phyloP scores from a whole-genome alignment of 164 flowering plant genomes.

The Tetrastigma voinierianum region DNA sequence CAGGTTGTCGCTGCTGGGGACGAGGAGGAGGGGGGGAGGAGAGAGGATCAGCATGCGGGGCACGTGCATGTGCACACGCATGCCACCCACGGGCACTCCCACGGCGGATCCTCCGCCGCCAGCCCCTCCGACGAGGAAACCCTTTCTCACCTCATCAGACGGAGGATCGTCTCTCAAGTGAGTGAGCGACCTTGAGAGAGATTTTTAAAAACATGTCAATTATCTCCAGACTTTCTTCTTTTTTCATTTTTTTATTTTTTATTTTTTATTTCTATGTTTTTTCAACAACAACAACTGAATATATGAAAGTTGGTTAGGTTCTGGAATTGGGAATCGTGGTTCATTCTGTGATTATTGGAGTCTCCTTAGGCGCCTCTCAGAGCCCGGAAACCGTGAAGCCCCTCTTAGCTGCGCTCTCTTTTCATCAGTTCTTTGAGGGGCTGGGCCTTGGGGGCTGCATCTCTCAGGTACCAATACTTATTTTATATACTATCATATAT shows the following conservation, averaged over 20 bases:
- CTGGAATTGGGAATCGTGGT: slow-evolving; percentile 57
- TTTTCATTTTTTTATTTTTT: background rate
- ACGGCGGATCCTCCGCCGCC: slow-evolving; percentile 41
- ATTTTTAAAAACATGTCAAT: no score
- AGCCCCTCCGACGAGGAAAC: background rate
- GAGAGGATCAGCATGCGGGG: slow-evolving; percentile 21
- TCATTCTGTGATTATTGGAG: slow-evolving; percentile 56
- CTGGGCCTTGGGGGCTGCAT: slow-evolving; percentile 67
- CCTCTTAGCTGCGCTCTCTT: slow-evolving; percentile 47
- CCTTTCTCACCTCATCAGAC: slow-evolving; percentile 24
- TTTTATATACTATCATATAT: background rate
- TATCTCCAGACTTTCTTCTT: no score
- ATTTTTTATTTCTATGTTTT: background rate
- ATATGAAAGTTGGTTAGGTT: slow-evolving; percentile 23
- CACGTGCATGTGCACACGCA: slow-evolving; percentile 49
- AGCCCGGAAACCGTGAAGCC: slow-evolving; percentile 40
- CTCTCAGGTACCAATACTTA: slow-evolving; percentile 40
- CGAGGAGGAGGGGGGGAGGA: slow-evolving; percentile 16
- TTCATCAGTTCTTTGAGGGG: slow-evolving; percentile 65
- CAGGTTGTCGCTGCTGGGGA: slow-evolving; percentile 2
- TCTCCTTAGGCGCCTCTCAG: slow-evolving; percentile 46
- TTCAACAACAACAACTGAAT: background rate
- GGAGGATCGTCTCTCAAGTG: slow-evolving; percentile 49
- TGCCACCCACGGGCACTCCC: slow-evolving; percentile 47
- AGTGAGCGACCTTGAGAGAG: no score